Conservation (phyloP, 805 yeast species). For the Kluyveromyces wickerhamii region DNA sequence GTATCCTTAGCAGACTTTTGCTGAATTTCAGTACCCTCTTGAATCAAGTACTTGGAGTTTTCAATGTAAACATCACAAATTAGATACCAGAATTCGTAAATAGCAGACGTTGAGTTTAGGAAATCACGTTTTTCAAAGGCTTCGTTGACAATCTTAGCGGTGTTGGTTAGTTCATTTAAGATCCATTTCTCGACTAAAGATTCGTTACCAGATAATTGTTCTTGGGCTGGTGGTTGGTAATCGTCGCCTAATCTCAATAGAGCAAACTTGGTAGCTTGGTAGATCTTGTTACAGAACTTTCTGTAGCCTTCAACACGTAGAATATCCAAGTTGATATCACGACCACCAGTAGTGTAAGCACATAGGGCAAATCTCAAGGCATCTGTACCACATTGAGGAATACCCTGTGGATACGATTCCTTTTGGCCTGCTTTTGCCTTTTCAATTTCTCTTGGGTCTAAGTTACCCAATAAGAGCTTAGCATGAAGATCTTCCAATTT, state of each 20-base stretch:
- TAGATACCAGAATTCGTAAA: slow-evolving; percentile 93
- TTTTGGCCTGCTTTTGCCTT: slow-evolving; percentile 85
- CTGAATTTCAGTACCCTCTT: slow-evolving; percentile 84
- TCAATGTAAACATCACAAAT: slow-evolving; percentile 97
- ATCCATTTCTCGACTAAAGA: slow-evolving; percentile 96
- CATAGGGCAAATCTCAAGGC: slow-evolving; percentile 96
- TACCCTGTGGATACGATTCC: slow-evolving; percentile 89
- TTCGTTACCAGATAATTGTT: slow-evolving; percentile 64
- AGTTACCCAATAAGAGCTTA: slow-evolving; percentile 70
- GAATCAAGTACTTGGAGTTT: slow-evolving; percentile 86
- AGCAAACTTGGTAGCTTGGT: slow-evolving; percentile 97
- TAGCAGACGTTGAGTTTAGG: slow-evolving; percentile 74
- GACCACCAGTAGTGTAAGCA: slow-evolving; percentile 97
- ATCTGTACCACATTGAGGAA: slow-evolving; percentile 99
- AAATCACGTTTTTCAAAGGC: slow-evolving; percentile 81
- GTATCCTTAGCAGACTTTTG: slow-evolving; percentile 89
- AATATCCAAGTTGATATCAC: slow-evolving; percentile 94
- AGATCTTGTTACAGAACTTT: slow-evolving; percentile 98
- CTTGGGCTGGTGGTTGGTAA: slow-evolving; percentile 68
- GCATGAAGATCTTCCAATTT: slow-evolving; percentile 71
- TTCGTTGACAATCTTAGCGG: slow-evolving; percentile 56
- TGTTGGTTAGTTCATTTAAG: slow-evolving; percentile 69
- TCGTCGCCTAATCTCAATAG: slow-evolving; percentile 86
- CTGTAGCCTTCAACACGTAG: slow-evolving; percentile 97
- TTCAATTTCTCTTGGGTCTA: slow-evolving; percentile 81